A percentile compares a stretch with the other conserved stretches of the same genome.
phyloP scores from a whole-genome alignment of 257 asterid species.

The Nicotiana noctiflora region DNA sequence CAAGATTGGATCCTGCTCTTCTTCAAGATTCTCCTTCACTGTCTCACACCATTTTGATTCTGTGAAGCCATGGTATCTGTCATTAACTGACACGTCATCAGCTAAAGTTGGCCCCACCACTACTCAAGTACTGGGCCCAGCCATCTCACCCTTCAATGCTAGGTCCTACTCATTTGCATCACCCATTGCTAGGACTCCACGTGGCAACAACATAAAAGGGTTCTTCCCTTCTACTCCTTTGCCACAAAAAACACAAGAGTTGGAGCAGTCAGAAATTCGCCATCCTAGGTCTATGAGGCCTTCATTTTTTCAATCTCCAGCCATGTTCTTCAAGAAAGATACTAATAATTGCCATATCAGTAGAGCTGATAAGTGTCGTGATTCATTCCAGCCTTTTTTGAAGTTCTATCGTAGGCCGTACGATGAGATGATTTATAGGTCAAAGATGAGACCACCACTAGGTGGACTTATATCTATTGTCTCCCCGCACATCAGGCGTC shows the following conservation, averaged over 20 bases:
- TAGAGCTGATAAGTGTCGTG: conserved; percentile 42
- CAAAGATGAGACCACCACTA: conserved; percentile 84
- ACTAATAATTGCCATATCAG: conserved; percentile 13
- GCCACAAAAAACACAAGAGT: conserved; percentile 65
- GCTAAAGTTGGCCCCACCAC: conserved; percentile 61
- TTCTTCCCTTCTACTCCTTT: conserved; percentile 89
- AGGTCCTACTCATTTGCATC: conserved; percentile 92
- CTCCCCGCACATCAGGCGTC: conserved; percentile 54
- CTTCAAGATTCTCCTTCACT: conserved; percentile 79
- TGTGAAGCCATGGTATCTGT: conserved; percentile 81
- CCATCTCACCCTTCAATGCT: conserved; percentile 73
- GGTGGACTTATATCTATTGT: conserved; percentile 89
- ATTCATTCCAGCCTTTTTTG: conserved; percentile 50
- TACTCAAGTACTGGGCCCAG: conserved; percentile 35
- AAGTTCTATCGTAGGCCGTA: conserved; percentile 76
- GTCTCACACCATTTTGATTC: conserved; percentile 84
- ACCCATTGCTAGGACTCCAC: conserved; percentile 55
- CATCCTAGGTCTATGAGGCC: conserved; percentile 73
- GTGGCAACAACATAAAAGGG: conserved; percentile 33
- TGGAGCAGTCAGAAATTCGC: conserved; percentile 44
- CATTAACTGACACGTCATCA: conserved; percentile 51
- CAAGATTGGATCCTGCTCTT: conserved; percentile 69
- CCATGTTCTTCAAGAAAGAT: conserved; percentile 62
- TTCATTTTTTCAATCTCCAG: conserved; percentile 81
- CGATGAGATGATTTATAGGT: conserved; percentile 83